Base-by-base conservation (phyloP, 192 early-diverging fungal species). In the Coemansia umbellata region DNA sequence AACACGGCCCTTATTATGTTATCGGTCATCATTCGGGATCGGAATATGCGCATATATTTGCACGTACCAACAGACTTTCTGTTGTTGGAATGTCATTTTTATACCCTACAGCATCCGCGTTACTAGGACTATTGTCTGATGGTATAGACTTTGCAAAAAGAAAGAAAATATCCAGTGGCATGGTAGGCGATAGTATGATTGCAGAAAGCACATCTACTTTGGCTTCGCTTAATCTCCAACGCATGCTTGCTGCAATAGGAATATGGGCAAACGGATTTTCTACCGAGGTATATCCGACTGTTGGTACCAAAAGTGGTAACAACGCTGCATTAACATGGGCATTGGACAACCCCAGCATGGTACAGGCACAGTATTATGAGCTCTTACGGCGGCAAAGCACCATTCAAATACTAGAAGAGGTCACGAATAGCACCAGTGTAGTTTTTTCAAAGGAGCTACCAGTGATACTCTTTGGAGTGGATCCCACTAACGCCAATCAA, bases 11-110 rank as follows among this genome's bases (percentile, higher is more conserved):
- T 0, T 73, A 66, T n/a, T 73, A 73, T 18, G 33, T 73, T 14
- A 51, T 73, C 8, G 70, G 70, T 1, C 63, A 66, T 19, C 54
- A 56, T 9, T 73, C 70, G 1, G 70, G 70, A 21, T 60, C 70
- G 3, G 70, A 73, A 17, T 57, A 66, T 26, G 58, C 70, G 0
- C 53, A 62, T 5, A 7, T 73, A 15, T 58, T 73, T 37, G 23
- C 47, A 31, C 43, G 56, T 7, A 47, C 52, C n/a, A 58, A 61
- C 7, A 17, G 17, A 2, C 53, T 17, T 3, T 26, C 44, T 4
- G 53, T 66, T 1, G 54, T 62, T 32, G 69, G 69, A 1, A 66
- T 73, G 69, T 37, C 69, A 0, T 41, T 73, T 4, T 24, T 73
- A 4, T 54, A 66, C 14, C 69, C 69, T 1, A 73, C 69, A 15